These are phyloP conservation scores for Lasiosphaeria hispida DNA, from an alignment of 495 filamentous ascomycete genomes.

Conservation along the genomic window DNA sequence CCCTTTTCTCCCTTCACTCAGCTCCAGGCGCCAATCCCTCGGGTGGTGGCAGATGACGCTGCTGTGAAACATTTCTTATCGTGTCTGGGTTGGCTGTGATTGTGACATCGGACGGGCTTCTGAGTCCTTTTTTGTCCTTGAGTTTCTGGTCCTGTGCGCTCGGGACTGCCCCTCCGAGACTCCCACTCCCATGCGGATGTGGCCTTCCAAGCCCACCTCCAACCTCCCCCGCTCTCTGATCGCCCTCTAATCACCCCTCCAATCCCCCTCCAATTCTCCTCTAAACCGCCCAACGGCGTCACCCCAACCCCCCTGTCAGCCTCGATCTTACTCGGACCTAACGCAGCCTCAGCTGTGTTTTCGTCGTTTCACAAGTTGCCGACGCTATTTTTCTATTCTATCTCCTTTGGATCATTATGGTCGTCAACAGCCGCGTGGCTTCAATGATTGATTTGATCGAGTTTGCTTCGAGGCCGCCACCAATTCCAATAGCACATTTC, in stretches of 20 bases:
- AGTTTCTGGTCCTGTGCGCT: background rate
- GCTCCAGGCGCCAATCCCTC: background rate
- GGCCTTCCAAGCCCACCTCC: no score
- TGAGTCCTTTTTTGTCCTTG: slow-evolving; percentile 2
- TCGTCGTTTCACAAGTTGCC: slow-evolving; percentile 12
- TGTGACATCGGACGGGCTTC: no score
- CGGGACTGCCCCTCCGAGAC: background rate
- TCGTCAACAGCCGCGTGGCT: background rate
- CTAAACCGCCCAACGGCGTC: slow-evolving; percentile 5
- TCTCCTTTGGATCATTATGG: background rate
- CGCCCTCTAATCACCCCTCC: no score
- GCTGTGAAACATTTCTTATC: slow-evolving; percentile 1
- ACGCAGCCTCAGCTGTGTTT: slow-evolving; percentile 12
- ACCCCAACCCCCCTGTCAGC: background rate
- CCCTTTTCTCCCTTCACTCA: background rate
- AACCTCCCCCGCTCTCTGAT: no score
- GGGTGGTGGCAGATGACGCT: slow-evolving; percentile 8
- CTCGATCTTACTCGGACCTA: background rate
- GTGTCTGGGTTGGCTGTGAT: background rate
- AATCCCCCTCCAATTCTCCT: no score
- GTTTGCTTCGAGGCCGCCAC: no score
- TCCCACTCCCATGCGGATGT: background rate
- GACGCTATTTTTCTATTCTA: background rate
- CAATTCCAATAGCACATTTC: no score
- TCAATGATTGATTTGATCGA: no score